Conservation (phyloP, 1,139 yeast species). For the Saccharomycopsis crataegensis region DNA sequence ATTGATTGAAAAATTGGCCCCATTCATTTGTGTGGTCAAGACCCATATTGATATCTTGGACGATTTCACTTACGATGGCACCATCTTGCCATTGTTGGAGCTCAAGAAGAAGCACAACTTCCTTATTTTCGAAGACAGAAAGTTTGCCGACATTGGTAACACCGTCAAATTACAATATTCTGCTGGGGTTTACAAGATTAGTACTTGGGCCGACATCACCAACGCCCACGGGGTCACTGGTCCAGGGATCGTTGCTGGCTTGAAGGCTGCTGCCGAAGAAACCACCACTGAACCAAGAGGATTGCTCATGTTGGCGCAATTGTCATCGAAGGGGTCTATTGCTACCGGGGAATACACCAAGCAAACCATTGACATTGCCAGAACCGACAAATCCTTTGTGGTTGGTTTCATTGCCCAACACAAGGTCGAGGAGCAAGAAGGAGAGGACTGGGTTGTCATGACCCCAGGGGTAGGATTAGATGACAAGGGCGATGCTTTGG, state of each 20-base stretch:
- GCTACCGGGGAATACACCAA: constrained; percentile 89
- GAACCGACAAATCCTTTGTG: constrained; percentile 77
- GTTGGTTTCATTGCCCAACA: constrained; percentile 95
- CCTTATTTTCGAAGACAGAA: constrained; percentile 89
- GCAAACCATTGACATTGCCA: constrained; percentile 85
- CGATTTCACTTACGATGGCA: constrained; percentile 76
- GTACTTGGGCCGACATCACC: constrained; percentile 93
- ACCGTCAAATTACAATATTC: constrained; percentile 92
- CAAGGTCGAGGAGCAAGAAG: constrained; percentile 78
- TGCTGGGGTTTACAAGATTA: constrained; percentile 84
- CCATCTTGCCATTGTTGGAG: constrained; percentile 64
- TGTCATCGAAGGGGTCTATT: constrained; percentile 86
- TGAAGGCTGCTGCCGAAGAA: constrained; percentile 76
- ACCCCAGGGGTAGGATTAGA: constrained; percentile 98
- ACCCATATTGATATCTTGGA: constrained; percentile 91
- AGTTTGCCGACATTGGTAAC: constrained; percentile 98
- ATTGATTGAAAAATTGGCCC: constrained; percentile 77
- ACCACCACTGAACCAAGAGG: constrained; percentile 65
- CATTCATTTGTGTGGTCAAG: constrained; percentile 84
- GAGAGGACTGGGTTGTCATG: constrained; percentile 91
- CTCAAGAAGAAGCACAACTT: constrained; percentile 74
- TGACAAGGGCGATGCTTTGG: constrained; percentile 93
- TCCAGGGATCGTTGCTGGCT: constrained; percentile 82
- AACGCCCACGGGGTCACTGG: constrained; percentile 99
- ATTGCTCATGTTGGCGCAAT: constrained; percentile 88